These are phyloP conservation scores for Citrus trifoliata DNA, from an alignment of 345 rosid species.

Conservation along the genomic window DNA sequence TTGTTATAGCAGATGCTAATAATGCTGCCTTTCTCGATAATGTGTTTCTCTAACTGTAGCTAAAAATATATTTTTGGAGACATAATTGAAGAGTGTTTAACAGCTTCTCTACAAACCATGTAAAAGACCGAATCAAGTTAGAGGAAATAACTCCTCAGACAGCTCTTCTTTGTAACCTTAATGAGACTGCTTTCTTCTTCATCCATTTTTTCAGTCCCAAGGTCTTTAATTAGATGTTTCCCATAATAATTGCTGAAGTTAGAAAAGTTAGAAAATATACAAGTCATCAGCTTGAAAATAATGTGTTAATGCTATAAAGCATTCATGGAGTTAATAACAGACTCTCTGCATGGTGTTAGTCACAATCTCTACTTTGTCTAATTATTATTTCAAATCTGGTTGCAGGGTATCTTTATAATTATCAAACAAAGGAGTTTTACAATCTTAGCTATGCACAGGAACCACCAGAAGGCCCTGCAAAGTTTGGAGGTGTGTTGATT, in stretches of 20 bases:
- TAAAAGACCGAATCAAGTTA: not conserved
- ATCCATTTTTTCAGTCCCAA: not conserved
- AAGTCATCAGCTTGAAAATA: not conserved
- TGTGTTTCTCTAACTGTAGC: not conserved
- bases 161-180: not conserved
- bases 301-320: not conserved
- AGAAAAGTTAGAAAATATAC: not conserved
- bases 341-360: not conserved
- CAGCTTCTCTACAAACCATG: not conserved
- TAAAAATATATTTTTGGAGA: too few species aligned
- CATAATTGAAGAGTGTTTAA: not conserved
- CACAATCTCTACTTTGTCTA: not conserved
- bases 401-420: slow-evolving; percentile 85
- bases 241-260: not conserved
- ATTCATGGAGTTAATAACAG: not conserved
- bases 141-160: not conserved
- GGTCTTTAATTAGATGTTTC: not conserved
- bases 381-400: slow-evolving; percentile 4
- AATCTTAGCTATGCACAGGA: slow-evolving; percentile 92
- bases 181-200: not conserved
- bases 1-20: not conserved
- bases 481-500: slow-evolving; percentile 72
- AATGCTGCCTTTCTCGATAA: not conserved
- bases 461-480: slow-evolving; percentile 75
- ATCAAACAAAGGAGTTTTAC: slow-evolving; percentile 86